A percentile compares a stretch with the other conserved stretches of the same genome.
Evolutionary conservation across 2,329 filamentous ascomycete genomes (phyloP).

Genomic region (Celoporthe dispersa): DNA sequence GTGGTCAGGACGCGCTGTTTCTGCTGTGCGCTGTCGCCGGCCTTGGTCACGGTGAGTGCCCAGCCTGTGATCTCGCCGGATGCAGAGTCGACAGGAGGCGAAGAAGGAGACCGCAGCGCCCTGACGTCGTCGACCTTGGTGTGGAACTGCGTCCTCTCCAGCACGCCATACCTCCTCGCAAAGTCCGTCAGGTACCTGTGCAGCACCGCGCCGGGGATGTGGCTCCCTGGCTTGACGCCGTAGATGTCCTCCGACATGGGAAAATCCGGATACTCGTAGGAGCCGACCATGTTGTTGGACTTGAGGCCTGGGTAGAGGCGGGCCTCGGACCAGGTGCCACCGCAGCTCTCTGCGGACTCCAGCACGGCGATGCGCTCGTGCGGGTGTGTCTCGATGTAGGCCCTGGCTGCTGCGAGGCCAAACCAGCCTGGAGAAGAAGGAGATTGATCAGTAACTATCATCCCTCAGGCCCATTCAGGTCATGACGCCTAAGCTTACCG

Average conservation of each 20-base stretch:
- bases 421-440: conserved; percentile 45
- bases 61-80: conserved; percentile 30
- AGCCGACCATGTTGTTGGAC: conserved; percentile 66
- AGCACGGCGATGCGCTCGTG: conserved; percentile 51
- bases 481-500: conserved; percentile 9
- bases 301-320: conserved; percentile 64
- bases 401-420: conserved; percentile 57
- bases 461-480: neutral
- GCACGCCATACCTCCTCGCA: conserved; percentile 52
- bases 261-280: conserved; percentile 67
- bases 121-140: conserved; percentile 53
- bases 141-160: conserved; percentile 51
- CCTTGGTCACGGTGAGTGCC: conserved; percentile 29
- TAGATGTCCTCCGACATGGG: conserved; percentile 58
- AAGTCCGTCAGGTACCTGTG: conserved; percentile 45
- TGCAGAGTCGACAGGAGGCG: neutral
- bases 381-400: conserved; percentile 55
- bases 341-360: conserved; percentile 55
- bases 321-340: conserved; percentile 64
- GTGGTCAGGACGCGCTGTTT: conserved; percentile 33
- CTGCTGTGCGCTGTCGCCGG: neutral
- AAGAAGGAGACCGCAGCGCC: conserved; percentile 15
- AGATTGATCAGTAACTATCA: neutral
- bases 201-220: conserved; percentile 44
- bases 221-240: conserved; percentile 39